Base-by-base conservation (phyloP, 2,329 filamentous ascomycete species). In the Talaromyces sp. region DNA sequence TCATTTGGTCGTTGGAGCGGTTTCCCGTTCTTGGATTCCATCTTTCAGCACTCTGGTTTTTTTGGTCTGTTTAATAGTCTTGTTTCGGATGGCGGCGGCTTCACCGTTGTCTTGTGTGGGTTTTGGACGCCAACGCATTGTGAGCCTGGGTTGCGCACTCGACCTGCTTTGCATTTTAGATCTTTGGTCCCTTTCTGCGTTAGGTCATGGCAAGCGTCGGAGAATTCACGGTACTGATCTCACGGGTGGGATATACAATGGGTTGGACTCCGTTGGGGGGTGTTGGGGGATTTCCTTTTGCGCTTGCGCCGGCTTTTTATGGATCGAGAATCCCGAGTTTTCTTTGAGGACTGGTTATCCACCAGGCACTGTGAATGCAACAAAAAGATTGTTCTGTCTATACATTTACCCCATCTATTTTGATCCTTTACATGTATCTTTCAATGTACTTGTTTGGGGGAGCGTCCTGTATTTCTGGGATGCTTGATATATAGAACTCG, bases 171-270 rank as follows among this genome's bases (percentile, higher is more conserved):
- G 61, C 63, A 65, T 66, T 63, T 65, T 66, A 66, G 64, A 66
- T 63, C 58, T 65, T 64, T 63, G 60, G 55, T 60, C 58, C 58
- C 55, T 66, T 65, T 70, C 62, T 70, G 67, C 66, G 62, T 70
- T 68, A 58, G 65, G 66, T 64, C 66, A 63, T 65, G 66, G 68
- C 65, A 66, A 66, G 65, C 63, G 64, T 70, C 65, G 69, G 69
- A 70, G 69, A 71, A 70, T 68, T 64, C 64, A 68, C 59, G 68
- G 69, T 69, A 65, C 70, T 70, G 68, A 69, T 69, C 61, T 64
- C 62, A 68, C 61, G 69, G 68, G 64, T 69, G 67, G 68, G 67
- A 70, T 70, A 63, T 62, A 72, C 69, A 69, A 63, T 60, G 67
- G 66, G 63, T 67, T 58, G 70, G 68, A 68, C 64, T 68, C 61